Evolutionary conservation across 345 rosid species (phyloP).

Genomic region (Psidium friedrichsthalianum): DNA sequence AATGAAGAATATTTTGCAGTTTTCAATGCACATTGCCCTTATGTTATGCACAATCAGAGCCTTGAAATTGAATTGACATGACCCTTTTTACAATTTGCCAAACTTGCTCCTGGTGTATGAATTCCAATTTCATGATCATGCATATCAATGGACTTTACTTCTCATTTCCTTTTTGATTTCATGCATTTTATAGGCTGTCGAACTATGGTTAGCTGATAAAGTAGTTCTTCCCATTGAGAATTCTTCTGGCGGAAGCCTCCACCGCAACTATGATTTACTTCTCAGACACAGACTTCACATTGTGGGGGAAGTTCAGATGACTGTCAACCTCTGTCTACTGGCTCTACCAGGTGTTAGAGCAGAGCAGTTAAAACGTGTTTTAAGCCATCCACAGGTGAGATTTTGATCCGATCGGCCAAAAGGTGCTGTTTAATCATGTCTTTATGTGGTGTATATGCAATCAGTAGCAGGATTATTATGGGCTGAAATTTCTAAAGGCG

Average conservation of each 20-base stretch:
- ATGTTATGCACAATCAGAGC: background rate
- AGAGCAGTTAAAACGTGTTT: constrained; percentile 40
- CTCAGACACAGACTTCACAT: constrained; percentile 59
- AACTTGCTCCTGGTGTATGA: background rate
- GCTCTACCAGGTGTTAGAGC: constrained; percentile 39
- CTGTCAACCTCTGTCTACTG: constrained; percentile 34
- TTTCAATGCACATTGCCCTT: background rate
- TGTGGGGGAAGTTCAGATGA: constrained; percentile 44
- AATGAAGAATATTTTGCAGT: background rate
- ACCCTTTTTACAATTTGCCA: background rate
- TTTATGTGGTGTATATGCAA: background rate
- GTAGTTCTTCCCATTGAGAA: constrained; percentile 56
- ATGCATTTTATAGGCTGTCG: constrained; percentile 35
- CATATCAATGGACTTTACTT: background rate
- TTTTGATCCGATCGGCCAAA: background rate
- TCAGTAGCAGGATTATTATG: background rate
- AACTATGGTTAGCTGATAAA: constrained; percentile 45
- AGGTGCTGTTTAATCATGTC: background rate
- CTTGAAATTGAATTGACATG: background rate
- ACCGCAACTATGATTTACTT: constrained; percentile 49
- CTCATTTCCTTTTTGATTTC: background rate
- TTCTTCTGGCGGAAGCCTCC: constrained; percentile 50
- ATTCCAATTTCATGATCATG: background rate
- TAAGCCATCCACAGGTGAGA: constrained; percentile 51
- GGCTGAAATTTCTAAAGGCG: background rate